phyloP scores from a whole-genome alignment of 1,139 yeast species.

The Saccharomyces hybrid region DNA sequence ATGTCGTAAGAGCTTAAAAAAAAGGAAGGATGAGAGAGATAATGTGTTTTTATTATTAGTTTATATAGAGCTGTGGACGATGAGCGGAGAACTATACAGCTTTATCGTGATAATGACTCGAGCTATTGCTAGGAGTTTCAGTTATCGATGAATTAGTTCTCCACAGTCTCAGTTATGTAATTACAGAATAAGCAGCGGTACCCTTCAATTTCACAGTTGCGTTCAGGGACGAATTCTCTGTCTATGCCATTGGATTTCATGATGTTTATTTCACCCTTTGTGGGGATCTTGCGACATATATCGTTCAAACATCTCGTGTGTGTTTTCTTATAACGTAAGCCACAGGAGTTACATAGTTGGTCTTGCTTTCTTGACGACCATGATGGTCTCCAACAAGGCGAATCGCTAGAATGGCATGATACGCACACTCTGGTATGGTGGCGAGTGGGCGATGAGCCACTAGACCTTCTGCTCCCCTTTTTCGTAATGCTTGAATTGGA shows the following conservation, averaged over 20 bases:
- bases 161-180: slow-evolving; percentile 22
- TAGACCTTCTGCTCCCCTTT: slow-evolving; percentile 12
- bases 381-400: slow-evolving; percentile 98
- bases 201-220: slow-evolving; percentile 17
- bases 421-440: slow-evolving; percentile 55
- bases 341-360: slow-evolving; percentile 94
- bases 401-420: slow-evolving; percentile 84
- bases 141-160: slow-evolving; percentile 2
- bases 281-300: slow-evolving; percentile 80
- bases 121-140: not conserved
- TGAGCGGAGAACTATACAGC: not conserved
- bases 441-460: slow-evolving; percentile 12
- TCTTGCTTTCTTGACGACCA: slow-evolving; percentile 81
- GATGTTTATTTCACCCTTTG: slow-evolving; percentile 89
- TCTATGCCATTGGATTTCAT: slow-evolving; percentile 48
- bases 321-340: slow-evolving; percentile 88
- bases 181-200: slow-evolving; percentile 29
- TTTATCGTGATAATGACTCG: not conserved
- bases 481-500: slow-evolving; percentile 9
- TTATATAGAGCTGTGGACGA: not conserved
- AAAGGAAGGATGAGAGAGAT: not conserved
- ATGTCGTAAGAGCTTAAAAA: not conserved
- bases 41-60: not conserved
- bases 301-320: slow-evolving; percentile 79
- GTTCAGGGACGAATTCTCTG: slow-evolving; percentile 9